Evolutionary conservation across 352 stramenopile genomes (phyloP), one percentile per base, ranked within the genome.

Genomic region (Globisporangium mamillatum): DNA sequence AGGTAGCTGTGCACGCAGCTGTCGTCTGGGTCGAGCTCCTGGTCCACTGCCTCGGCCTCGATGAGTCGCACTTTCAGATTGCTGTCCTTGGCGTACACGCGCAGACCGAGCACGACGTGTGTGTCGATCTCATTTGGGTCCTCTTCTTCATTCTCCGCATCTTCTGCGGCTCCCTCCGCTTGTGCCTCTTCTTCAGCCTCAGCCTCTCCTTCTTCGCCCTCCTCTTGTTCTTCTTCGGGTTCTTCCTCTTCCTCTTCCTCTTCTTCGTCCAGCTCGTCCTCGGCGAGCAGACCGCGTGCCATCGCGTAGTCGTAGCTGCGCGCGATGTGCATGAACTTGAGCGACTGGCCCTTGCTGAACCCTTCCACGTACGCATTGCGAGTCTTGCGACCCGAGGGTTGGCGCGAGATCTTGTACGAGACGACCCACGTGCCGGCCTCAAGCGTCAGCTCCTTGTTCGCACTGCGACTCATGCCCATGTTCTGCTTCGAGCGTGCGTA

Each of bases 251-350:
- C 25, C 8, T 58, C 53, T 4, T 22, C 53, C 1, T 22, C 24
- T 9, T 58, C 25, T 10, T 58, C 53, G 12, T 12, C 25, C 36
- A 22, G 12, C 12, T 63, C 7, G 58, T 70, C 67, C 27, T 55
- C 61, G 5, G 34, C 66, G 34, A 53, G 63, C 60, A 56, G 6
- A 4, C 54, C 69, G 46, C 73, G 73, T 24, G 65, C 60, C 52
- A 69, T 59, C 5, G 70, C 70, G 36, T 67, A 77, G 70, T 81
- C 73, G 64, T 72, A 81, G 66, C 71, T 78, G 48, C 65, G 53
- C 16, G 68, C 73, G 12, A 81, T 72, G 20, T 69, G 67, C 27
- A 77, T 66, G 41, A 79, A 74, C 64, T 81, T 81, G 54, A 74
- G 63, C 12, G 75, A 75, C 36, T 75, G 62, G 46, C 71, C 62